These are phyloP conservation scores for Malassezia vespertilionis DNA, from an alignment of 1,284 basidiomycete genomes.

Conservation along the genomic window DNA sequence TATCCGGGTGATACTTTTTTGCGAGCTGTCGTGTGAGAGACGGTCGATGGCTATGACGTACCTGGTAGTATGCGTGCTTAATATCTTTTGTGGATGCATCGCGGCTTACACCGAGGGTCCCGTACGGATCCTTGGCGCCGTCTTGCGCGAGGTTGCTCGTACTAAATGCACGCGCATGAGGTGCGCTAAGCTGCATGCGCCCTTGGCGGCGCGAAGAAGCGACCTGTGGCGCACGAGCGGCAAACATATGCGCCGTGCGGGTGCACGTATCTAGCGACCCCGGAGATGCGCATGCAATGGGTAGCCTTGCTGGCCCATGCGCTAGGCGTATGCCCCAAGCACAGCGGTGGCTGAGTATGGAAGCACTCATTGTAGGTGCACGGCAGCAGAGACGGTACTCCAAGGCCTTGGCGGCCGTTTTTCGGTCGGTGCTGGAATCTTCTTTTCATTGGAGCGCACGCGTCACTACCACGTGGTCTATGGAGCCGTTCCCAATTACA, in stretches of 20 bases:
- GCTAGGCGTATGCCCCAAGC: neutral
- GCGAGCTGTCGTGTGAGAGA: too few relatives aligned
- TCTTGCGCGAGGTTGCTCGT: slow-evolving; percentile 2
- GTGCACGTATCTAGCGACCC: too few relatives aligned
- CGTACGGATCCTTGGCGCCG: slow-evolving; percentile 73
- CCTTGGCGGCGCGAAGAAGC: neutral
- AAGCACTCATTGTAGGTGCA: slow-evolving; percentile 9
- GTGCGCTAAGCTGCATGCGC: neutral
- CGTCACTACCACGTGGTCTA: slow-evolving; percentile 6
- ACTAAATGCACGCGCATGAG: slow-evolving; percentile 5
- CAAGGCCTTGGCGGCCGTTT: too few relatives aligned
- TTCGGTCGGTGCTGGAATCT: too few relatives aligned
- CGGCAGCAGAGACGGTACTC: neutral
- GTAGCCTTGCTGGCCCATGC: neutral
- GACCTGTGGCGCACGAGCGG: neutral
- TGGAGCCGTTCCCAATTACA: neutral
- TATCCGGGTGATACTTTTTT: slow-evolving; percentile 95
- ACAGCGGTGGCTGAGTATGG: slow-evolving; percentile 10
- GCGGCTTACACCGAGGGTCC: slow-evolving; percentile 72
- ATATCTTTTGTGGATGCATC: slow-evolving; percentile 79
- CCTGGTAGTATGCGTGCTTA: slow-evolving; percentile 91
- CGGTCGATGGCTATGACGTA: slow-evolving; percentile 49
- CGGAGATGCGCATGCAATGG: too few relatives aligned
- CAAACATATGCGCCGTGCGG: neutral
- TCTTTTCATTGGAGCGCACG: slow-evolving; percentile 7